A percentile compares a stretch with the other conserved stretches of the same genome.
Evolutionary conservation across 2,329 filamentous ascomycete species (phyloP).

Genomic region (Alternaria angustiovoidea): DNA sequence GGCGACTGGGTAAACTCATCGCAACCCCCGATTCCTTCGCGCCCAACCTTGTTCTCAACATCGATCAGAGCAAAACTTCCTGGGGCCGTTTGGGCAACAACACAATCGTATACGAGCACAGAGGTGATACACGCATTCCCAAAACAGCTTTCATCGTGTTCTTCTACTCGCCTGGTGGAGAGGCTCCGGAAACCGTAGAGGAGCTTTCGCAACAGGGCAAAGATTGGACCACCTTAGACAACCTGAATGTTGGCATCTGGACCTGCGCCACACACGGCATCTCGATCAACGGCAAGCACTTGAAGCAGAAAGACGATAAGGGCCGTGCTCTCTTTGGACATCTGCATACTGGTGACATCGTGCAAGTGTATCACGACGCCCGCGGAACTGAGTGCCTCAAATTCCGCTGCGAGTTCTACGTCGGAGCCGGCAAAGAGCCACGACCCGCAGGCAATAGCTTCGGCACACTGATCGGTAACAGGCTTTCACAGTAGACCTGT

Average conservation of each 20-base stretch:
- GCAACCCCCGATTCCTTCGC: slow-evolving; percentile 72
- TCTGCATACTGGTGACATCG: slow-evolving; percentile 77
- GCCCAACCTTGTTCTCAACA: slow-evolving; percentile 65
- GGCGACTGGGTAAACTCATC: slow-evolving; percentile 69
- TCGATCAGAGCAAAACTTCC: slow-evolving; percentile 73
- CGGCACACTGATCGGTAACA: slow-evolving; percentile 25
- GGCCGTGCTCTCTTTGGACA: slow-evolving; percentile 67
- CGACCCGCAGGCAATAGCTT: slow-evolving; percentile 39
- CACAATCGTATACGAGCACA: slow-evolving; percentile 70
- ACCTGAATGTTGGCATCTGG: slow-evolving; percentile 74
- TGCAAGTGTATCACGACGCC: slow-evolving; percentile 72
- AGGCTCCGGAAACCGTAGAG: slow-evolving; percentile 67
- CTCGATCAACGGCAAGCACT: slow-evolving; percentile 74
- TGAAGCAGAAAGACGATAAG: slow-evolving; percentile 65
- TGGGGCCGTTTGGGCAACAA: slow-evolving; percentile 80
- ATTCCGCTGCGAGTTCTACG: slow-evolving; percentile 55
- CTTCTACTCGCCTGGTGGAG: slow-evolving; percentile 67
- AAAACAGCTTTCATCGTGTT: slow-evolving; percentile 82
- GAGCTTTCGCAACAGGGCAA: slow-evolving; percentile 56
- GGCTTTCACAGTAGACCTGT: slow-evolving; percentile 14
- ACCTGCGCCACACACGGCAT: slow-evolving; percentile 82
- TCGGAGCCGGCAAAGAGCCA: slow-evolving; percentile 48
- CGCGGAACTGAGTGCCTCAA: slow-evolving; percentile 47
- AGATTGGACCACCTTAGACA: slow-evolving; percentile 61
- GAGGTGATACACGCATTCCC: slow-evolving; percentile 74